Evolutionary conservation across 1,139 yeast genomes (phyloP).

Genomic region (Kazachstania sp.): DNA sequence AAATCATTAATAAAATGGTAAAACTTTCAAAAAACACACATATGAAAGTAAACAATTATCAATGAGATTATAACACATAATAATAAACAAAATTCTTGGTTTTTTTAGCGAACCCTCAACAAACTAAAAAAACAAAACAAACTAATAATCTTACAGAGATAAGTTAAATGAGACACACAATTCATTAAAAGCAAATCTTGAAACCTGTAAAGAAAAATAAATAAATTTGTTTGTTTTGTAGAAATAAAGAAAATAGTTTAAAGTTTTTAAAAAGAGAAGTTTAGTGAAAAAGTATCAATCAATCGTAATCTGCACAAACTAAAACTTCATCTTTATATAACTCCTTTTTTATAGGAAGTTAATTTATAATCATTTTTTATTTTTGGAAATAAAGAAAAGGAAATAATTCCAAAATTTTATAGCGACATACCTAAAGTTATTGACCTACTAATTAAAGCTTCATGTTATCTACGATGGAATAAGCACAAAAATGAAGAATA

Average conservation of each 20-base stretch:
- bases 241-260: background rate
- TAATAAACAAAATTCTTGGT: too few species aligned
- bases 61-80: too few species aligned
- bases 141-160: background rate
- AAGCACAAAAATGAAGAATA: background rate
- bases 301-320: constrained; percentile 3
- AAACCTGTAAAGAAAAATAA: background rate
- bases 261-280: background rate
- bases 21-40: too few species aligned
- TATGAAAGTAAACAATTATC: too few species aligned
- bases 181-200: background rate
- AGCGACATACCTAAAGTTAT: background rate
- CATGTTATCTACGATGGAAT: background rate
- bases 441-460: background rate
- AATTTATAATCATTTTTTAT: background rate
- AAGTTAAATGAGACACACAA: background rate
- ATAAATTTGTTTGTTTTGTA: background rate
- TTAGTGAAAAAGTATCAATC: constrained; percentile 3
- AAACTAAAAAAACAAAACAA: background rate
- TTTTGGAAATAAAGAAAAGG: too few species aligned
- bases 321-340: background rate
- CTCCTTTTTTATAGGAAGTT: background rate
- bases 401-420: too few species aligned
- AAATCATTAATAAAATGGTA: too few species aligned
- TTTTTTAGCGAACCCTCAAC: background rate